These are phyloP conservation scores for Skeletonema costatum DNA, from an alignment of 108 stramenopile genomes.

Conservation along the genomic window DNA sequence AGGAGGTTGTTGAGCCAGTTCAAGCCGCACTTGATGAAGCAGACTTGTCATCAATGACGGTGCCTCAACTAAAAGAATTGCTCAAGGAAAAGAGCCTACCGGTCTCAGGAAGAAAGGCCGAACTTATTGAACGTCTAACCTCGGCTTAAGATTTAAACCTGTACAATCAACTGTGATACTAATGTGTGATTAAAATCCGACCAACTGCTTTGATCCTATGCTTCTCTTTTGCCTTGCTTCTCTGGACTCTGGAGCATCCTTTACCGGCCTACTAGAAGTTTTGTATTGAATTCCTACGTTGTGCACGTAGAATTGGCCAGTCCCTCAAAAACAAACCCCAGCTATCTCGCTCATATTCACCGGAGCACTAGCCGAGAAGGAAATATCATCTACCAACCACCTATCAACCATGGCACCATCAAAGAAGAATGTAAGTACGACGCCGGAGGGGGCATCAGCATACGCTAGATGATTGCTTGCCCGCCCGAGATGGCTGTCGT, in stretches of 20 bases:
- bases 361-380: conserved; percentile 21
- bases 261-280: not conserved
- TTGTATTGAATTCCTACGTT: not conserved
- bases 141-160: not conserved
- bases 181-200: not conserved
- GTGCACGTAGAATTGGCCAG: not conserved
- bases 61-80: conserved; percentile 63
- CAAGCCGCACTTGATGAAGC: not conserved
- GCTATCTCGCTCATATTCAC: not conserved
- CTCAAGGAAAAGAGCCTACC: conserved; percentile 56
- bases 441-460: conserved; percentile 87
- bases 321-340: not conserved
- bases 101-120: conserved; percentile 67
- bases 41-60: conserved; percentile 42
- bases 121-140: conserved; percentile 62
- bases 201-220: not conserved
- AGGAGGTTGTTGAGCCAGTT: not conserved
- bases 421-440: conserved; percentile 90
- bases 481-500: conserved; percentile 93
- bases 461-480: conserved; percentile 37
- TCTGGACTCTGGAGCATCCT: not conserved
- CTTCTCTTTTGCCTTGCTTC: not conserved
- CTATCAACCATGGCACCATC: conserved; percentile 65
- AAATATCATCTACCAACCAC: conserved; percentile 5
- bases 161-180: not conserved